These are phyloP conservation scores for Hysterium pulicare DNA, from an alignment of 2,329 filamentous ascomycete species.

Conservation along the genomic window DNA sequence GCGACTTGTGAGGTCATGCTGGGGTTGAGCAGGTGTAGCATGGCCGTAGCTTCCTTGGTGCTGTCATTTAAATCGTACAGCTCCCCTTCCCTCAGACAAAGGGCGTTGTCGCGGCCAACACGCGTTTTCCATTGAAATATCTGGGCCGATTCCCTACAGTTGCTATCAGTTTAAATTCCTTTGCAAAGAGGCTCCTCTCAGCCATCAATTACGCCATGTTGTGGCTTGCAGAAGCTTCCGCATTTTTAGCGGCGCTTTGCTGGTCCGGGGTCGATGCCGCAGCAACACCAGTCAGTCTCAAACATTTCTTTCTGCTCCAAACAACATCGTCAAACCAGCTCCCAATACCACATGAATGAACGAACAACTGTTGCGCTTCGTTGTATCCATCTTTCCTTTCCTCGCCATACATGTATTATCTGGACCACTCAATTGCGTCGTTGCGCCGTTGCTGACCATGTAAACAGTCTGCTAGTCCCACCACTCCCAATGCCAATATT, in stretches of 20 bases:
- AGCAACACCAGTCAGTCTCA: constrained; percentile 19
- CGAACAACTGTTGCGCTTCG: constrained; percentile 16
- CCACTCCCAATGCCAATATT: constrained; percentile 16
- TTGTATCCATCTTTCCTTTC: constrained; percentile 30
- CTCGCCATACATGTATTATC: constrained; percentile 20
- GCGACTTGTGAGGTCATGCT: too few relatives aligned
- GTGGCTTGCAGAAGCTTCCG: constrained; percentile 29
- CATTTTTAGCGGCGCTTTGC: constrained; percentile 23
- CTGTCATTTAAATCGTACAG: too few relatives aligned
- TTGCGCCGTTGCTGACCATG: constrained; percentile 18
- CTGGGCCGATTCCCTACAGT: too few relatives aligned
- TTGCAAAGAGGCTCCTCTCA: too few relatives aligned
- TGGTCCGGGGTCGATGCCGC: constrained; percentile 23
- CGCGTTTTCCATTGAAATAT: too few relatives aligned
- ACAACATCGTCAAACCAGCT: constrained; percentile 7
- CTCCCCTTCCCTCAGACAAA: too few relatives aligned
- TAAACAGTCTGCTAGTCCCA: constrained; percentile 28
- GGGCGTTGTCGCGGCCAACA: too few relatives aligned
- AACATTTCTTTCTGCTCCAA: constrained; percentile 3
- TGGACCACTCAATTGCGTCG: constrained; percentile 7
- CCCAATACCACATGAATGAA: constrained; percentile 22
- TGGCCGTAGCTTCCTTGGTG: too few relatives aligned
- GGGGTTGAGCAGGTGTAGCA: too few relatives aligned
- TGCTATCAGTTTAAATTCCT: too few relatives aligned
- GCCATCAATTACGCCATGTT: too few relatives aligned